Evolutionary conservation across 805 yeast genomes (phyloP), one percentile per base, ranked within the genome.

Genomic region (Starmerella khaoyaiensis): DNA sequence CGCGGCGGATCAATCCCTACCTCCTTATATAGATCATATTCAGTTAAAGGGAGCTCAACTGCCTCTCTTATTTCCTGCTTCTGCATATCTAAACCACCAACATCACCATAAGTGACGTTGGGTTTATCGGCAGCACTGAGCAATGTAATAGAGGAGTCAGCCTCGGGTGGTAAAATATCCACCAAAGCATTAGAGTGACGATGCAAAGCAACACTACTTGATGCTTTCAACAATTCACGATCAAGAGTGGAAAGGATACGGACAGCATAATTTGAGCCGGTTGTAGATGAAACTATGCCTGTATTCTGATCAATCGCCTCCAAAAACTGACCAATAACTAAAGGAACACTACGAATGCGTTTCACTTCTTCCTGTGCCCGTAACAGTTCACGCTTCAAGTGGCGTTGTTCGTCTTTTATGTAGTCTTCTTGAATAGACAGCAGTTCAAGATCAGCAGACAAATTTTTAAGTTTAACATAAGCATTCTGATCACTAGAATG

Each of bases 1-100:
- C 97, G 76, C 46, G 99, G 99, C 15, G 98, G 98, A 54, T 90
- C 97, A 48, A 90, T 86, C 63, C 99, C 99, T 55, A 90, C 90
- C 62, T 90, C 97, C 55, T 82, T 79, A 63, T 90, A 90, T 48
- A 93, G 67, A 53, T 93, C 98, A 26, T 90, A 93, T 58, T 90
- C 97, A 12, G 94, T 79, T 53, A 90, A 69, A 10, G 98, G 98
- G 51, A 90, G 69, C 61, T 90, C 98, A 12, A 90, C 97, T 2
- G 98, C 98, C 63, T 90, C 99, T 55, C 96, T 74, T 46, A 90
- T 90, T 64, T 90, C 99, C 62, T 93, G 98, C 54, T 90, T 93
- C 62, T 90, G 99, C 94, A 90, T 84, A 60, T 90, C 98, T 57
- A 90, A 68, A 28, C 98, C 99, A 61, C 99, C 99, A 39, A 90